Base-by-base conservation (phyloP, 1,284 basidiomycete species). In the Anthracocystis walkeri region DNA sequence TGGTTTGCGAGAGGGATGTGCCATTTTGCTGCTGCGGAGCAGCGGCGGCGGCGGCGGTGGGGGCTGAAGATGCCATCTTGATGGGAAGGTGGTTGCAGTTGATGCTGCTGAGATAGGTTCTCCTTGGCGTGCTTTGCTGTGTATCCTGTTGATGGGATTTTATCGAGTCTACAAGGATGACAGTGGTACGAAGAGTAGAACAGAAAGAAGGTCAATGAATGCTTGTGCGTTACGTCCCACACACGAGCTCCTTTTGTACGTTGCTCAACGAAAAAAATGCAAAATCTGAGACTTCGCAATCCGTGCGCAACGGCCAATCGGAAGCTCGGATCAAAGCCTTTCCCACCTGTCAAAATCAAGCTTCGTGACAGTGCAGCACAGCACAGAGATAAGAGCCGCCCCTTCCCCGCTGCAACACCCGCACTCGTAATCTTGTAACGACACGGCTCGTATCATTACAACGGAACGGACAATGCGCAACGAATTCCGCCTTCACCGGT, bases 271-370 rank as follows among this genome's bases (percentile, higher is more conserved):
- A 7, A 52, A 31, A 42, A 38, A 51, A 44, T 7, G 7, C n/a
- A 25, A 54, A 41, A 29, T n/a, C 25, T 40, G 29, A 46, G 8
- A 45, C 57, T 12, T 27, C 4, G 20, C 41, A 58, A 69, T 55
- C 66, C 66, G 66, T 69, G 66, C 66, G 52, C 65, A 54, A 31
- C 54, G 45, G 56, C 45, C 56, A 25, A 35, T 59, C 57, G 66
- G 66, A 63, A 59, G 35, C 27, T 69, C 60, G 56, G 66, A 69
- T 40, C 27, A 11, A 16, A 8, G 16, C 23, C 14, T 8, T 29
- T 49, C 25, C 1, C 18, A 49, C n/a, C 48, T 49, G 48, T 29
- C n/a, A n/a, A 14, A 33, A 27, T n/a, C 38, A 25, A 41, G 2
- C 18, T 23, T 27, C 4, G n/a, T 14, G 35, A 50, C 48, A 59